phyloP scores from a whole-genome alignment of 192 early-diverging fungal species.

The Linnemannia elongata region DNA sequence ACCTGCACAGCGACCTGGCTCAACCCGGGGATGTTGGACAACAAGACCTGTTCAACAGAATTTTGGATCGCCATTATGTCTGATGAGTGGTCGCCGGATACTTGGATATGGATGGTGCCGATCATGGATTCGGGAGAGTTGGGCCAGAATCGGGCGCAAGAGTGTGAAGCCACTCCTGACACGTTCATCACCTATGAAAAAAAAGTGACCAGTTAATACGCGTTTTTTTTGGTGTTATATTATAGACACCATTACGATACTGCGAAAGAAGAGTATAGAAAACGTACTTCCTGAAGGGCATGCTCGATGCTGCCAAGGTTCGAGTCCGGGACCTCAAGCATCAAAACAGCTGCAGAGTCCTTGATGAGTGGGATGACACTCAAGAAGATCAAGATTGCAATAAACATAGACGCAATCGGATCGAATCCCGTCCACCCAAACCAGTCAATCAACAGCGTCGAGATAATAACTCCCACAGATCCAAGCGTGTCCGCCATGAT shows the following conservation, averaged over 20 bases:
- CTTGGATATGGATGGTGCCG: conserved; percentile 66
- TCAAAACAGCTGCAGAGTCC: conserved; percentile 70
- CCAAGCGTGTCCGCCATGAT: conserved; percentile 95
- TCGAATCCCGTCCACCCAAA: conserved; percentile 98
- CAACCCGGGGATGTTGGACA: conserved; percentile 63
- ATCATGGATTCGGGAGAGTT: conserved; percentile 66
- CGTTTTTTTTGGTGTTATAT: neutral
- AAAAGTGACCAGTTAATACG: no score
- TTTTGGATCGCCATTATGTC: conserved; percentile 55
- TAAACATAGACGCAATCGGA: conserved; percentile 93
- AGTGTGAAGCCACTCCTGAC: conserved; percentile 58
- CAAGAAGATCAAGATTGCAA: conserved; percentile 88
- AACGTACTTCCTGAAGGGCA: conserved; percentile 61
- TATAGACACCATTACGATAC: neutral
- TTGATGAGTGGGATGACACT: conserved; percentile 88
- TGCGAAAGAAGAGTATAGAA: neutral
- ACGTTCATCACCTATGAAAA: conserved; percentile 35
- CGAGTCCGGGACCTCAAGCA: conserved; percentile 62
- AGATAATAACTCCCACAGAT: conserved; percentile 96
- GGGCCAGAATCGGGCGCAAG: conserved; percentile 69
- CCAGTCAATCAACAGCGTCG: conserved; percentile 86
- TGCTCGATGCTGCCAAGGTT: conserved; percentile 58
- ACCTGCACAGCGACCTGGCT: conserved; percentile 67
- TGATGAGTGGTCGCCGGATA: conserved; percentile 31
- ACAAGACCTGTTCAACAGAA: conserved; percentile 57